Evolutionary conservation across 2,329 filamentous ascomycete species (phyloP).

Genomic region (Diaporthe sp.): DNA sequence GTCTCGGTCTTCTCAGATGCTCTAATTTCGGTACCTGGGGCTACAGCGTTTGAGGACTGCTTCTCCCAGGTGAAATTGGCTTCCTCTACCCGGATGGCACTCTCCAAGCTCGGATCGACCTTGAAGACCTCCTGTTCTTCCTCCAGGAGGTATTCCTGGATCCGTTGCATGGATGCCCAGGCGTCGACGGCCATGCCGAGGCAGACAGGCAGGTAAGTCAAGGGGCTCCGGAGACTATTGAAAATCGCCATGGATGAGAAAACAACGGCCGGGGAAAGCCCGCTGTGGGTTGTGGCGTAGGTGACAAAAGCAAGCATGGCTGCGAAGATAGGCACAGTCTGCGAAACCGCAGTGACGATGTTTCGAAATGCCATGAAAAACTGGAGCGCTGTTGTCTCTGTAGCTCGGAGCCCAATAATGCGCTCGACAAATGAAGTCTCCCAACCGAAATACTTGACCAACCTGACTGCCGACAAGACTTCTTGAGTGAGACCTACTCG

Average conservation of each 20-base stretch:
- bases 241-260: slow-evolving; percentile 96
- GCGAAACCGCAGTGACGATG: slow-evolving; percentile 83
- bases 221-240: slow-evolving; percentile 88
- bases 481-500: slow-evolving; percentile 93
- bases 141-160: slow-evolving; percentile 90
- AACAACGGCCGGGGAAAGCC: slow-evolving; percentile 80
- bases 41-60: slow-evolving; percentile 47
- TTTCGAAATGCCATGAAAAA: slow-evolving; percentile 85
- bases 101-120: slow-evolving; percentile 66
- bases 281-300: slow-evolving; percentile 74
- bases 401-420: slow-evolving; percentile 77
- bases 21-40: slow-evolving; percentile 37
- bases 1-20: slow-evolving; percentile 38
- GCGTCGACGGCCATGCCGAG: slow-evolving; percentile 93
- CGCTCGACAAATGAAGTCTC: slow-evolving; percentile 87
- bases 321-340: slow-evolving; percentile 92
- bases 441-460: slow-evolving; percentile 98
- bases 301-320: slow-evolving; percentile 97
- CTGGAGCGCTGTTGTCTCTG: slow-evolving; percentile 86
- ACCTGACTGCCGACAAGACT: slow-evolving; percentile 89
- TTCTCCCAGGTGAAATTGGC: slow-evolving; percentile 92
- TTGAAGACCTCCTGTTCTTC: slow-evolving; percentile 84
- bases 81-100: slow-evolving; percentile 77
- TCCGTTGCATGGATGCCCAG: slow-evolving; percentile 84
- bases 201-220: slow-evolving; percentile 86